phyloP scores from a whole-genome alignment of 1,139 yeast species.

The Kodamaea sp. region DNA sequence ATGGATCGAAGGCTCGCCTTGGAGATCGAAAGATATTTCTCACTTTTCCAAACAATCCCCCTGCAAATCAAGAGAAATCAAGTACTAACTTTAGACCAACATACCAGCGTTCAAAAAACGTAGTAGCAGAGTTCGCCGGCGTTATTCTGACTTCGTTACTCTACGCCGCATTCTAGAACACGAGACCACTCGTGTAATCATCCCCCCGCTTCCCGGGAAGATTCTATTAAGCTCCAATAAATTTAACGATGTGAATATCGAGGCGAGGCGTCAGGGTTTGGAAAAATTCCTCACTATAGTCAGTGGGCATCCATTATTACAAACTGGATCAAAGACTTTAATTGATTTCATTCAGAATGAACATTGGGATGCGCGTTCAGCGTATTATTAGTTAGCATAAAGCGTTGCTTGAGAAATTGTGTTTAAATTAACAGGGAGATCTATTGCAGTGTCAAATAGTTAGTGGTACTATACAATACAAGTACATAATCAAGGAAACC shows the following conservation, averaged over 20 bases:
- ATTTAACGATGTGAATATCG: slow-evolving; percentile 82
- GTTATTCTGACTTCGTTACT: slow-evolving; percentile 88
- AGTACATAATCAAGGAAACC: too few species aligned
- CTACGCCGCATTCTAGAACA: slow-evolving; percentile 75
- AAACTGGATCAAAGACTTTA: slow-evolving; percentile 82
- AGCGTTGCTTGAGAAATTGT: too few species aligned
- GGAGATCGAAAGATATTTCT: too few species aligned
- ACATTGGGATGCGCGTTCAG: slow-evolving; percentile 59
- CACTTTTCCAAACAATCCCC: background rate
- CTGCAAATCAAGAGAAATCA: too few species aligned
- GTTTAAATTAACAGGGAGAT: too few species aligned
- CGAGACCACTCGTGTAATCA: slow-evolving; percentile 74
- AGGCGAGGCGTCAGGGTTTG: slow-evolving; percentile 78
- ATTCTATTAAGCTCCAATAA: slow-evolving; percentile 65
- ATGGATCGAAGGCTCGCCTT: too few species aligned
- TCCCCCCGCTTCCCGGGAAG: slow-evolving; percentile 90
- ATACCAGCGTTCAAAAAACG: slow-evolving; percentile 82
- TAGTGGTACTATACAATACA: too few species aligned
- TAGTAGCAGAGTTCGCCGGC: slow-evolving; percentile 70
- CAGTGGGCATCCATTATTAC: slow-evolving; percentile 92
- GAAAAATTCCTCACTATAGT: slow-evolving; percentile 78
- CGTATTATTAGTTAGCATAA: slow-evolving; percentile 24
- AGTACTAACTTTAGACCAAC: slow-evolving; percentile 50
- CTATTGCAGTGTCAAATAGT: too few species aligned
- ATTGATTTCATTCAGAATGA: slow-evolving; percentile 89